Evolutionary conservation across 306 rosid species (phyloP), one percentile per base, ranked within the genome.

Genomic region (Neltuma alba): DNA sequence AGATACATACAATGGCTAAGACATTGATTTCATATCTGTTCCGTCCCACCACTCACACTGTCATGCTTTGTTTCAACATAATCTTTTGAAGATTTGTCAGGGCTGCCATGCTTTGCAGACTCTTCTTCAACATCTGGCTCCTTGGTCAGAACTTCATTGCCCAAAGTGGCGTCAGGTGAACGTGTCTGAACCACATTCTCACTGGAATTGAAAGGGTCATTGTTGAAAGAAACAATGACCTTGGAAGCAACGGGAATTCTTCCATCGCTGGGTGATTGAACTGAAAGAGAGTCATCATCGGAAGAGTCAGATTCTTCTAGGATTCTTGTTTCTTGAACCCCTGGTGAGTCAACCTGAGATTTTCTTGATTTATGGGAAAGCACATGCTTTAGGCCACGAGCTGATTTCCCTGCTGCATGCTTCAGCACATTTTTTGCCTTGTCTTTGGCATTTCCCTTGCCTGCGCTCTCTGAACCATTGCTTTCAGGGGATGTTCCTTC

Each of bases 351-450:
- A 25, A 20, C 70, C 80, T 18, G 84, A 48, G 34, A 69, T 73
- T 79, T 89, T 77, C 83, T 89, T 13, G 88, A 54, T 77, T 84
- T 93, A 58, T 82, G 18, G 6, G 99, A 87, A 82, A 93, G 81
- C 34, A 80, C 93, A 7, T 75, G 80, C 77, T 70, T 92, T 15
- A 95, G 50, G 83, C 80, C 74, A 12, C 85, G 92, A 54, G 93
- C 94, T 0, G 98, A 89, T 73, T 89, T 92, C 70, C 83, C 90
- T 0, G 92, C 90, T 0, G 93, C 93, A 1, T 88, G 92, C 77
- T 78, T 89, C 28, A 84, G 77, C 42, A 90, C 36, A 78, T 79
- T 78, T 85, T 87, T 89, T 1, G 93, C 97, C 86, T 38, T 71
- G 62, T 79, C 89, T 83, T 87, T 93, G 82, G 80, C 85, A 65